Conservation (phyloP, 768 basidiomycete genomes). For the Trametes villosa region DNA sequence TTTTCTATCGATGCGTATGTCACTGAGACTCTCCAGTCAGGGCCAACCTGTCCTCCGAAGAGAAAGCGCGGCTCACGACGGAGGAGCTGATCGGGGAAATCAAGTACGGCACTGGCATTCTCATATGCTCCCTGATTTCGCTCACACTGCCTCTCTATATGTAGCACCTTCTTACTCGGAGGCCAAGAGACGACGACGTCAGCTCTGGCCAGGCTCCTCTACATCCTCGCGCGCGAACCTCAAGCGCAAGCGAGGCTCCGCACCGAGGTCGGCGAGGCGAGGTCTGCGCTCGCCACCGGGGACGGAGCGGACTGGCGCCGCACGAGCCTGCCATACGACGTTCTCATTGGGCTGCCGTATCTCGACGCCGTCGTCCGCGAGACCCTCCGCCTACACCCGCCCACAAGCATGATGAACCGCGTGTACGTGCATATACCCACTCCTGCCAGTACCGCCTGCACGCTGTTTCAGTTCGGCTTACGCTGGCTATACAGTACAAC, state of each 20-base stretch:
- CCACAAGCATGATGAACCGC: slow-evolving; percentile 35
- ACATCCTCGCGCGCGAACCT: slow-evolving; percentile 36
- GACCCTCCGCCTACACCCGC: slow-evolving; percentile 46
- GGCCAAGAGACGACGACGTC: slow-evolving; percentile 36
- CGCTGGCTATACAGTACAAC: slow-evolving; percentile 30
- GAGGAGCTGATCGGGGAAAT: slow-evolving; percentile 45
- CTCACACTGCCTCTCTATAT: background rate
- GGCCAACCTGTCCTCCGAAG: slow-evolving; percentile 38
- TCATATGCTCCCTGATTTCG: background rate
- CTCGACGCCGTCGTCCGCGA: slow-evolving; percentile 51
- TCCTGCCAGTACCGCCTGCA: no score
- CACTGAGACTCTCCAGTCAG: slow-evolving; percentile 30
- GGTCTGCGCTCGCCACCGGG: slow-evolving; percentile 22
- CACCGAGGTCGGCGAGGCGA: slow-evolving; percentile 37
- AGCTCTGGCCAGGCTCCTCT: slow-evolving; percentile 39
- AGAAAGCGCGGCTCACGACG: slow-evolving; percentile 38
- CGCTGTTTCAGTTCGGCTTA: background rate
- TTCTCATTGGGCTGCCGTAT: slow-evolving; percentile 47
- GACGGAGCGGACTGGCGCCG: slow-evolving; percentile 33
- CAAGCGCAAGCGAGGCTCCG: slow-evolving; percentile 40
- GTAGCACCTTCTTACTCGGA: slow-evolving; percentile 41
- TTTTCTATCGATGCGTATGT: background rate
- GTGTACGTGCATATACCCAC: slow-evolving; percentile 30
- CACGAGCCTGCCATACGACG: slow-evolving; percentile 42
- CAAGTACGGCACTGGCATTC: slow-evolving; percentile 29